phyloP scores from a whole-genome alignment of 2,329 filamentous ascomycete genomes.

The Sporothrix variecibatus region DNA sequence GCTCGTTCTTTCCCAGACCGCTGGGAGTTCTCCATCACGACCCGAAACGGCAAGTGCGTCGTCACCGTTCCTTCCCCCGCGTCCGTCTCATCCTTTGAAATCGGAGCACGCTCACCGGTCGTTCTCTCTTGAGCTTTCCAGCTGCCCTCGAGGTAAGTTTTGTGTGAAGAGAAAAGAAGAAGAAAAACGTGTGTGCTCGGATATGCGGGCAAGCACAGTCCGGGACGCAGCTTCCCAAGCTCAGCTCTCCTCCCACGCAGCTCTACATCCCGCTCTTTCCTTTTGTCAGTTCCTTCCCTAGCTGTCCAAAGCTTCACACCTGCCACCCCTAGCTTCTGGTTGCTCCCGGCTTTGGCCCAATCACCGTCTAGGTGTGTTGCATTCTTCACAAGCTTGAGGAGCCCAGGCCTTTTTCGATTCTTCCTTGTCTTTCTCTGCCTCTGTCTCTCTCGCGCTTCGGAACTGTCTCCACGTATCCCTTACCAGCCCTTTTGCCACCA shows the following conservation, averaged over 20 bases:
- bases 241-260: not conserved
- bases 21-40: not conserved
- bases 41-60: slow-evolving; percentile 20
- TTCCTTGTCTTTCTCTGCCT: not conserved
- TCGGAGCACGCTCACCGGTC: not conserved
- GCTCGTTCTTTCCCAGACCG: not conserved
- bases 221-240: not conserved
- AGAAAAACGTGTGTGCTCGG: not conserved
- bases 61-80: not conserved
- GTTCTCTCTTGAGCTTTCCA: not conserved
- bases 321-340: not conserved
- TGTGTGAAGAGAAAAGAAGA: too few species aligned
- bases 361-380: not conserved
- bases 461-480: slow-evolving; percentile 10
- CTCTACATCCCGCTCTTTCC: not conserved
- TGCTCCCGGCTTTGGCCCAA: not conserved
- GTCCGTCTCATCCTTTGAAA: not conserved
- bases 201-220: not conserved
- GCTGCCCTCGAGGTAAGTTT: not conserved
- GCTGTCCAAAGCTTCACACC: not conserved
- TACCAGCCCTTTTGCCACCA: not conserved
- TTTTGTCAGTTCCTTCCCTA: not conserved
- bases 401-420: not conserved
- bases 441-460: not conserved
- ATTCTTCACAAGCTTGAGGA: not conserved